Evolutionary conservation across 2,329 filamentous ascomycete genomes (phyloP), one percentile per base, ranked within the genome.

Genomic region (Pyrenochaeta sp.): DNA sequence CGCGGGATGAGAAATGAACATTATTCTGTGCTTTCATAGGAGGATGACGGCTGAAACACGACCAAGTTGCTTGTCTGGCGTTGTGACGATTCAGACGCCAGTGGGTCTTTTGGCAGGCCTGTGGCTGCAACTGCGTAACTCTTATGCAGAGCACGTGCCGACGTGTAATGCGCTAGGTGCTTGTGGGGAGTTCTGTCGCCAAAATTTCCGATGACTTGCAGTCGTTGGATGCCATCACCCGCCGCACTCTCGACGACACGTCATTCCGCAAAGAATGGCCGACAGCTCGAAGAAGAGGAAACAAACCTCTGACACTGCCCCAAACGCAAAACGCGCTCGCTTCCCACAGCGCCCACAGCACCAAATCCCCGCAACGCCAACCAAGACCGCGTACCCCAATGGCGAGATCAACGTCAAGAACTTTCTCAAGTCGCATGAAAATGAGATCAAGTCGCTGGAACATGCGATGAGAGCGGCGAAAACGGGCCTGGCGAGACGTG

Each of bases 401-500:
- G 95, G 94, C 73, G 90, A 96, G 73, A 84, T 99, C 58, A 90
- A 97, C 73, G 85, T 97, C 50, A 88, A 91, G 66, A 87, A 90
- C 28, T 99, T 98, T 71, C 85, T 98, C 66, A 88, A 88, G 66
- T 89, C 92, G 10, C 90, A 93, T 59, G 90, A 96, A 72, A 96
- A 91, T 71, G 94, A 98, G 80, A 96, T 99, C 68, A 87, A 86
- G 56, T 90, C 93, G 1, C 81, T 98, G 46, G 91, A 97, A 74
- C 84, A 89, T 71, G 92, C 91, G 59, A 95, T 98, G 85, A 84
- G 85, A 53, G 88, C 86, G 36, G 90, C 91, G 46, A 93, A 91
- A 75, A 82, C 82, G 63, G 82, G 79, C 1, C 70, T 87, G 59
- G 82, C 86, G 43, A 88, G 87, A 56, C 86, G 94, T 50, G 93